Base-by-base conservation (phyloP, 2,329 filamentous ascomycete genomes). In the Fonsecaea multimorphosa region DNA sequence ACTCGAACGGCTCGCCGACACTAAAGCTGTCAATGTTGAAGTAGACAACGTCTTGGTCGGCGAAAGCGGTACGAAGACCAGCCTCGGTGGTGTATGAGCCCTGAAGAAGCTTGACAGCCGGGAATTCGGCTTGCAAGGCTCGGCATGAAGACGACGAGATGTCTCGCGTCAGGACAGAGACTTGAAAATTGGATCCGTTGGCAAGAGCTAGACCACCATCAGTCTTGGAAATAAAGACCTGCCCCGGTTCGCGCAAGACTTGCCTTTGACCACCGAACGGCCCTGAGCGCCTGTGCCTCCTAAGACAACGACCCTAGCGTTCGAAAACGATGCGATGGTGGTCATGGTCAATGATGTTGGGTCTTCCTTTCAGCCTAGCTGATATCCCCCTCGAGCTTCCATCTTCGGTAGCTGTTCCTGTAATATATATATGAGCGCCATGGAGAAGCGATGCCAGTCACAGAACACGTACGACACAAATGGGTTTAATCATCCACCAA, bases 1-100 rank as follows among this genome's bases (percentile, higher is more conserved):
- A 49, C 12, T 49, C 44, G 44, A 49, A 49, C 44, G 44, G 16
- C 44, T 49, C 44, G 44, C 6, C 16, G 44, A 19, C 44, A 14
- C 44, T 49, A 14, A 49, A 49, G 44, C 44, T 49, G 44, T 49
- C 44, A 19, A 49, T 49, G 44, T 49, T 49, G 16, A 49, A 49
- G 24, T n/a, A 46, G 40, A 46, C 40, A 3, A 46, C 40, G 40
- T 46, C 40, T 14, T 46, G 40, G 40, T 46, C 40, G 40, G 40
- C 40, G 40, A 46, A 11, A 46, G 40, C 40, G 40, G 40, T 46
- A 22, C 40, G 40, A 11, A 49, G 44, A 49, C 44, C 44, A 19
- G 44, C 16, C 44, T 19, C 44, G 44, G 44, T 49, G 5, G 44
- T 19, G 44, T 49, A 19, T 14, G 44, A 49, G 44, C 44, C 44